phyloP scores from a whole-genome alignment of 371 early-diverging fungal species.

The Syncephalastrum monosporum region DNA sequence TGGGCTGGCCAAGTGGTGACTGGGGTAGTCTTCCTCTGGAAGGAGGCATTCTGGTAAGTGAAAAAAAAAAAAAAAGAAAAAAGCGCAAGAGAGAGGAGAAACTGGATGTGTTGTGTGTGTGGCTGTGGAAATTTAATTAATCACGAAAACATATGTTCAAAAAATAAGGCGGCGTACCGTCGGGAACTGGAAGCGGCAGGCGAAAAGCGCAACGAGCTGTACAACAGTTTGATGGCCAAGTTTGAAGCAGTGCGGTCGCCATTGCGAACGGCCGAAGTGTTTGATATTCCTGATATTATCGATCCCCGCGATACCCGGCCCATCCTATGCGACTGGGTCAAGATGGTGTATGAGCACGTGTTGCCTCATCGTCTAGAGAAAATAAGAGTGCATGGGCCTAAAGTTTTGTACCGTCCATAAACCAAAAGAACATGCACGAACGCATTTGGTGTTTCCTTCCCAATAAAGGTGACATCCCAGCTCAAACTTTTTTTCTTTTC shows the following conservation, averaged over 20 bases:
- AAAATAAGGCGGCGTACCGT: conserved; percentile 37
- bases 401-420: conserved; percentile 39
- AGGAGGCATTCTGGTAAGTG: conserved; percentile 34
- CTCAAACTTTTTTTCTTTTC: not conserved
- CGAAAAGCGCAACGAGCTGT: conserved; percentile 41
- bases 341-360: conserved; percentile 38
- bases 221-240: conserved; percentile 34
- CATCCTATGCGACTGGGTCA: conserved; percentile 42
- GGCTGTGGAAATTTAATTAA: not conserved
- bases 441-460: too few species aligned
- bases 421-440: too few species aligned
- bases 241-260: conserved; percentile 47
- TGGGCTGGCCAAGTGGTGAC: conserved; percentile 47
- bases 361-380: conserved; percentile 38
- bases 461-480: too few species aligned
- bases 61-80: too few species aligned
- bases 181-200: conserved; percentile 45
- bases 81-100: too few species aligned
- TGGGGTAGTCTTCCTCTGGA: conserved; percentile 48
- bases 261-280: conserved; percentile 42
- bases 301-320: conserved; percentile 51
- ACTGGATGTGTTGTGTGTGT: not conserved
- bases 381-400: conserved; percentile 33
- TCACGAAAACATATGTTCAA: not conserved
- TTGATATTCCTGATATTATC: conserved; percentile 49